phyloP scores from a whole-genome alignment of 257 asterid species.

The Solanum dulcamara region DNA sequence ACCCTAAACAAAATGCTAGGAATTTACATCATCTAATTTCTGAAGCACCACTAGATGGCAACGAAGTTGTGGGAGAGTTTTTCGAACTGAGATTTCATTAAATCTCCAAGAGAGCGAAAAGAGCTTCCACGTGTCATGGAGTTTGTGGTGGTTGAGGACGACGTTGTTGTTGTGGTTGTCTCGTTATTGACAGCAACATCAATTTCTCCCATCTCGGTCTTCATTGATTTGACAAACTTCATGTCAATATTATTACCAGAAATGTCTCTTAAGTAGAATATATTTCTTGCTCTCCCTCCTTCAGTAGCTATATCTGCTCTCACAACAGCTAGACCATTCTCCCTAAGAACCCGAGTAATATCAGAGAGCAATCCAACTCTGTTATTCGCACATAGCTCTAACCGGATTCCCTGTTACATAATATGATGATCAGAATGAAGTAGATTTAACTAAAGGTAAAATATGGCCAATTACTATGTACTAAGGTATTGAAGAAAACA shows the following conservation, averaged over 20 bases:
- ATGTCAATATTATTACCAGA: constrained; percentile 56
- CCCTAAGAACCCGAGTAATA: constrained; percentile 63
- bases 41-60: background rate
- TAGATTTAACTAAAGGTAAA: no score
- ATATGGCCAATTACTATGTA: background rate
- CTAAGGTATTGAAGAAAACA: background rate
- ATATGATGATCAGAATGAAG: background rate
- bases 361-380: constrained; percentile 72
- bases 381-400: constrained; percentile 48
- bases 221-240: constrained; percentile 42
- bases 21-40: background rate
- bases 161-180: constrained; percentile 30
- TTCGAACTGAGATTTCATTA: constrained; percentile 1
- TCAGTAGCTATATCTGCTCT: constrained; percentile 5
- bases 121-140: constrained; percentile 8
- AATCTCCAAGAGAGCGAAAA: background rate
- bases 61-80: background rate
- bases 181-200: constrained; percentile 17
- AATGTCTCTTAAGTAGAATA: constrained; percentile 65
- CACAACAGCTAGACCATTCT: constrained; percentile 39
- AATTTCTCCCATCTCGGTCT: constrained; percentile 59
- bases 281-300: constrained; percentile 15
- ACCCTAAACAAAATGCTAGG: background rate
- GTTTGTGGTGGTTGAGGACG: constrained; percentile 12
- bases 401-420: constrained; percentile 36